Evolutionary conservation across 805 yeast species (phyloP), one percentile per base, ranked within the genome.

Genomic region (Candida cerambycidarum): DNA sequence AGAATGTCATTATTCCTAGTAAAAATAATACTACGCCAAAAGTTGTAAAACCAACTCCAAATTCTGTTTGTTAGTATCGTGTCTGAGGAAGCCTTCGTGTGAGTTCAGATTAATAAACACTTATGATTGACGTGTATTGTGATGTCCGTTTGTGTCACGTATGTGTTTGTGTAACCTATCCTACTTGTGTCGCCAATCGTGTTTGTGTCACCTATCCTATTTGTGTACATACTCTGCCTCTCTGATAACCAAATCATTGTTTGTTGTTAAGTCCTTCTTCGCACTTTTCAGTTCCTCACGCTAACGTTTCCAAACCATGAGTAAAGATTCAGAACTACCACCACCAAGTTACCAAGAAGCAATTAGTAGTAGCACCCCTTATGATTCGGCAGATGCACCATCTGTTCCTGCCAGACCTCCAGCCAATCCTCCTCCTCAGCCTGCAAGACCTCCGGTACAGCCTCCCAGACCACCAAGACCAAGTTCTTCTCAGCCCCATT

Each of bases 1-100:
- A 93, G 50, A 92, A 80, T 13, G 96, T 79, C 55, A 89, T 55
- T 23, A 92, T 75, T 5, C 99, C 99, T 15, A 92, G 69, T 4
- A 87, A 56, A 62, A 93, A 85, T 58, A 89, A 83, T 18, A 85
- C 57, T 38, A 83, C 77, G 7, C 95, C 96, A 25, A 84, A 85
- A 13, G 95, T 89, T 3, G 96, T 87, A 72, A 89, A 84, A 2
- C 88, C 96, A 14, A 88, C 97, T 28, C 98, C 98, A 56, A 84
- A 82, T 65, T 89, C 96, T 87, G 47, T 31, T n/a, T 16, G 61
- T 56, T 60, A 58, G 61, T 54, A 50, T 7, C 23, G 23, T 21
- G 23, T 21, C 8, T 21, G 23, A 6, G 23, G 5, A n/a, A n/a
- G n/a, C n/a, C n/a, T n/a, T n/a, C n/a, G n/a, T n/a, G n/a, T n/a